phyloP scores from a whole-genome alignment of 345 rosid genomes.

The Sonneratia caseolaris region DNA sequence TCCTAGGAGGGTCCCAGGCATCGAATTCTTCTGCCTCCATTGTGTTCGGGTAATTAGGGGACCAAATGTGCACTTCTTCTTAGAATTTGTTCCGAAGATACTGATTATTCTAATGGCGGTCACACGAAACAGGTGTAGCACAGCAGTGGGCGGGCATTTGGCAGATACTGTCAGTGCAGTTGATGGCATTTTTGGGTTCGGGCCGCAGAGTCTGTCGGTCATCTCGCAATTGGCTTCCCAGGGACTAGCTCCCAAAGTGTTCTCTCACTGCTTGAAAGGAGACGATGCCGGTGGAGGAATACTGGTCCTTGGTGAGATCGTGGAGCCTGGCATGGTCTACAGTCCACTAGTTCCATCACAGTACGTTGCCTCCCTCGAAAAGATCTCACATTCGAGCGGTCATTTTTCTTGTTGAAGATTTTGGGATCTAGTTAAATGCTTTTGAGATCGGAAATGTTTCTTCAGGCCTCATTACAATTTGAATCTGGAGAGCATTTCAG shows the following conservation, averaged over 20 bases:
- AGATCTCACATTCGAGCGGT: not conserved
- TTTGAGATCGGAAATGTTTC: slow-evolving; percentile 9
- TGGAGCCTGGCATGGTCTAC: slow-evolving; percentile 83
- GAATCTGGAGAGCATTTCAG: slow-evolving; percentile 78
- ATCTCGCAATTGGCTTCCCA: slow-evolving; percentile 88
- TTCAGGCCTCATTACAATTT: slow-evolving; percentile 96
- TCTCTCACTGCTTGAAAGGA: slow-evolving; percentile 95
- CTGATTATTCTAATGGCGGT: not conserved
- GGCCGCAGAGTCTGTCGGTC: slow-evolving; percentile 79
- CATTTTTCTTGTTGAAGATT: not conserved
- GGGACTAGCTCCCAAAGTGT: slow-evolving; percentile 66
- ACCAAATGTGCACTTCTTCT: too few species aligned
- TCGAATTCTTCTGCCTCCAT: slow-evolving; percentile 60
- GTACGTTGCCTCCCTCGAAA: slow-evolving; percentile 30
- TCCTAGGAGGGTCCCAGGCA: slow-evolving; percentile 2
- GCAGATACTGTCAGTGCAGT: slow-evolving; percentile 77
- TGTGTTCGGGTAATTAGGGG: slow-evolving; percentile 63
- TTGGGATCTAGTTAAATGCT: not conserved
- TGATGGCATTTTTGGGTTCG: slow-evolving; percentile 93
- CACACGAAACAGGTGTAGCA: slow-evolving; percentile 65
- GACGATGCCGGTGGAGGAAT: slow-evolving; percentile 74
- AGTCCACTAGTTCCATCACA: slow-evolving; percentile 83
- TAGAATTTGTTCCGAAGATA: too few species aligned
- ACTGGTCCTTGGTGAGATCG: slow-evolving; percentile 87
- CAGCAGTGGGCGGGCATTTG: slow-evolving; percentile 62